Evolutionary conservation across 2,329 filamentous ascomycete species (phyloP).

Genomic region (Pseudogymnoascus sp.): DNA sequence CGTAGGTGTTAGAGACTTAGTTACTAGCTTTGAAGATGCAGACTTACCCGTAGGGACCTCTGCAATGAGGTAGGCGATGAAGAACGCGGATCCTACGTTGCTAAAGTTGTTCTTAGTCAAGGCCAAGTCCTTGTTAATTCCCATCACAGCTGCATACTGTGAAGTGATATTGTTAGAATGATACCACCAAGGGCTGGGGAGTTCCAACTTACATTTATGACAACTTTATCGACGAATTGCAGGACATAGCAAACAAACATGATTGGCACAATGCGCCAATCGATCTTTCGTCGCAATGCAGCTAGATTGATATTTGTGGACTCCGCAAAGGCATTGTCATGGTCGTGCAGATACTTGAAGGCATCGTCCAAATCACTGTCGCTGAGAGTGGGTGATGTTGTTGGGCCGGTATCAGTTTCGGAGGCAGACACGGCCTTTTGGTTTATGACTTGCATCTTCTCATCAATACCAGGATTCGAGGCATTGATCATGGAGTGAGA

Average conservation of each 20-base stretch:
- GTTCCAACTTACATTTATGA: constrained; percentile 45
- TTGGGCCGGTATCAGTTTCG: neutral
- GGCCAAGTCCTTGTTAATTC: constrained; percentile 45
- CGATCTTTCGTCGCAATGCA: constrained; percentile 46
- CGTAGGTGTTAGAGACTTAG: neutral
- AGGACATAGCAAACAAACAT: constrained; percentile 56
- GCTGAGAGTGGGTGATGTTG: neutral
- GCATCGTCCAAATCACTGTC: constrained; percentile 35
- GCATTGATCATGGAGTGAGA: neutral
- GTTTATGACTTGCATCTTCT: neutral
- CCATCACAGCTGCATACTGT: constrained; percentile 62
- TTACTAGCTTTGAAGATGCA: constrained; percentile 1
- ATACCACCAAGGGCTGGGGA: neutral
- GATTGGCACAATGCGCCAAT: constrained; percentile 51
- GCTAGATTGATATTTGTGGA: constrained; percentile 35
- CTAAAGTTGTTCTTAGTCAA: constrained; percentile 55
- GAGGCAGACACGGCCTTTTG: neutral
- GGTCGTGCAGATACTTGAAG: constrained; percentile 30
- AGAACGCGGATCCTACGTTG: constrained; percentile 56
- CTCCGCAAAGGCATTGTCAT: constrained; percentile 31
- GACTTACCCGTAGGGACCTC: constrained; percentile 51
- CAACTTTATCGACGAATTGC: constrained; percentile 57
- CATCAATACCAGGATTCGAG: neutral
- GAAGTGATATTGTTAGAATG: neutral
- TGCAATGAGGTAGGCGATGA: constrained; percentile 51